Evolutionary conservation across 2,329 filamentous ascomycete species (phyloP), one percentile per base, ranked within the genome.

Genomic region (Furcasterigmium sp.): DNA sequence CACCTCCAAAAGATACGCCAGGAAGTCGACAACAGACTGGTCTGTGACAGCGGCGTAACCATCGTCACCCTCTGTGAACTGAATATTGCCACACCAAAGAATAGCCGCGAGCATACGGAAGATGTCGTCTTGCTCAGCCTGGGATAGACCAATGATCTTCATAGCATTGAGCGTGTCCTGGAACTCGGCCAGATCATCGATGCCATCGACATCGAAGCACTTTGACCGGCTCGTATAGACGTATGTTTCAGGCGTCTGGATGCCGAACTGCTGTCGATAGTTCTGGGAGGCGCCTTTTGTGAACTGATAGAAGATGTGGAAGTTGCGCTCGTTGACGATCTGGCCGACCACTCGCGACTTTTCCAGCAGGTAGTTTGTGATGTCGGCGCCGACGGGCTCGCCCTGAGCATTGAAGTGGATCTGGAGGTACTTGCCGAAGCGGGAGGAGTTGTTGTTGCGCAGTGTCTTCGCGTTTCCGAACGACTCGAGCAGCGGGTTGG

Each of bases 221-320:
- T 95, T 95, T 46, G 91, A 95, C 53, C 81, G 82, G 65, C 89
- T 96, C 14, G 91, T 95, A 63, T 98, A 98, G 19, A 87, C 70
- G 64, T 98, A 98, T 26, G 90, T 88, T 57, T 95, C 87, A 19
- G 93, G 93, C 54, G 85, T 85, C 62, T 97, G 91, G 17, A 98
- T 74, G 40, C 93, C 93, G 59, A 88, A 96, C n/a, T 74, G 82
- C 57, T 93, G 82, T 61, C 89, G 78, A 65, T 97, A 94, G 46
- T 85, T 80, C 53, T 85, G 76, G n/a, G 90, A 86, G 9, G 91
- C 91, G 4, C 87, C 90, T 68, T 97, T 98, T 37, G 93, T 88
- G 65, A 97, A 96, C 65, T 98, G 93, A 68, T 98, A 98, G 65
- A 98, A 98, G 57, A 98, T 97, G 68, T 98, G 93, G 66, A 98